These are phyloP conservation scores for Diaporthe caulivora DNA, from an alignment of 2,329 filamentous ascomycete genomes.

Conservation along the genomic window DNA sequence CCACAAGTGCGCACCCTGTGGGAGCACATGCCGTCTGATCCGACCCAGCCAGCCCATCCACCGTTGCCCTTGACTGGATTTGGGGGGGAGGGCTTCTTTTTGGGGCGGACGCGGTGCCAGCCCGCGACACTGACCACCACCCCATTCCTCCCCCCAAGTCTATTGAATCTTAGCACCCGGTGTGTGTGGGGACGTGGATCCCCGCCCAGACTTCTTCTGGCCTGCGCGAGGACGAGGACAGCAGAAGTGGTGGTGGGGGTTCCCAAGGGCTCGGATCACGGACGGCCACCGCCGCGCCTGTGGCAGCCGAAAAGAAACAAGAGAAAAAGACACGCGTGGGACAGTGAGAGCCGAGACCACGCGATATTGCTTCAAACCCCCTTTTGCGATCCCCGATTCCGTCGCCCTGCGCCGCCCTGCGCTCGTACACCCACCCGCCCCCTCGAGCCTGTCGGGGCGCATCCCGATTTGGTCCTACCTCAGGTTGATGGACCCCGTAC, in stretches of 20 bases:
- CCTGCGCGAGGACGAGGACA: not conserved
- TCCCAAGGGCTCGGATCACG: conserved; percentile 1
- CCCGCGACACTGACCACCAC: not conserved
- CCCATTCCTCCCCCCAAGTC: not conserved
- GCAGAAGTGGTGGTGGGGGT: not conserved
- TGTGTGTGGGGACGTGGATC: not conserved
- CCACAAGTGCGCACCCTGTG: conserved; percentile 23
- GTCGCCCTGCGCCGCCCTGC: not conserved
- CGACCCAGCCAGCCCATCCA: not conserved
- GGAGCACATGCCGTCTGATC: conserved; percentile 21
- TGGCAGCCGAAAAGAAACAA: not conserved
- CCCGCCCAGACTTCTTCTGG: not conserved
- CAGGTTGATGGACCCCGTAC: not conserved
- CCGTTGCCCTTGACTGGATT: not conserved
- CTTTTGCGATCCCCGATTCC: conserved; percentile 1
- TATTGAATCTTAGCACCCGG: conserved; percentile 31
- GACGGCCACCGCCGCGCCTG: not conserved
- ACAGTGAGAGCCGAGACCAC: conserved; percentile 4
- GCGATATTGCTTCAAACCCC: conserved; percentile 9
- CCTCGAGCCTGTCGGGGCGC: not conserved
- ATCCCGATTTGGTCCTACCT: conserved; percentile 1
- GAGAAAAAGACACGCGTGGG: not conserved
- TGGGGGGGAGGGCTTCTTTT: too few species aligned
- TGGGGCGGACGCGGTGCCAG: conserved; percentile 1
- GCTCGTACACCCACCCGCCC: not conserved